Conservation (phyloP, 495 filamentous ascomycete genomes). For the Neurospora sp. region DNA sequence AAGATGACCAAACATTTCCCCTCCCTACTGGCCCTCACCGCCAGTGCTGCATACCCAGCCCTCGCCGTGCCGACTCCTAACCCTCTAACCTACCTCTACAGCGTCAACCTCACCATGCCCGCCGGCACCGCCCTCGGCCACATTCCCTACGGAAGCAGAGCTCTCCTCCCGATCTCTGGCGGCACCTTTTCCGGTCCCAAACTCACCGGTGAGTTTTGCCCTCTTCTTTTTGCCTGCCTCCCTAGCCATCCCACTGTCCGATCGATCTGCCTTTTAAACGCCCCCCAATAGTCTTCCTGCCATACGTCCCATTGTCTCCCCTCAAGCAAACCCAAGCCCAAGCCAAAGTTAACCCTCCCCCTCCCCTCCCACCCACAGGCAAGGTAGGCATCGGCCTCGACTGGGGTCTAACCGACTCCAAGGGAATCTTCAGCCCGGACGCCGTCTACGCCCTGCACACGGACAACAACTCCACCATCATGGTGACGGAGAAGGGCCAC, state of each 20-base stretch:
- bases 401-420: constrained; percentile 14
- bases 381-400: constrained; percentile 9
- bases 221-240: background rate
- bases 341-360: background rate
- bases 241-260: background rate
- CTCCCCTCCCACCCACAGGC: background rate
- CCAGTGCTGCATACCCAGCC: background rate
- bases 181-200: constrained; percentile 13
- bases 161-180: constrained; percentile 12
- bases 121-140: constrained; percentile 9
- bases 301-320: background rate
- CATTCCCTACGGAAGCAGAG: constrained; percentile 10
- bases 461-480: constrained; percentile 8
- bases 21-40: constrained; percentile 4
- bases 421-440: constrained; percentile 13
- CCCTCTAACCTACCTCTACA: constrained; percentile 11
- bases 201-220: background rate
- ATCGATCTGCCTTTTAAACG: background rate
- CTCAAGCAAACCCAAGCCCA: too few relatives aligned
- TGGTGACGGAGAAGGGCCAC: constrained; percentile 11
- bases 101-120: constrained; percentile 16
- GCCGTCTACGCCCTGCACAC: constrained; percentile 13
- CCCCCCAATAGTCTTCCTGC: background rate
- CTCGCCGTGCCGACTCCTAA: constrained; percentile 7
- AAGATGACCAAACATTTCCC: background rate